These are phyloP conservation scores for Talaromyces trachyspermus DNA, from an alignment of 495 filamentous ascomycete genomes.

Conservation along the genomic window DNA sequence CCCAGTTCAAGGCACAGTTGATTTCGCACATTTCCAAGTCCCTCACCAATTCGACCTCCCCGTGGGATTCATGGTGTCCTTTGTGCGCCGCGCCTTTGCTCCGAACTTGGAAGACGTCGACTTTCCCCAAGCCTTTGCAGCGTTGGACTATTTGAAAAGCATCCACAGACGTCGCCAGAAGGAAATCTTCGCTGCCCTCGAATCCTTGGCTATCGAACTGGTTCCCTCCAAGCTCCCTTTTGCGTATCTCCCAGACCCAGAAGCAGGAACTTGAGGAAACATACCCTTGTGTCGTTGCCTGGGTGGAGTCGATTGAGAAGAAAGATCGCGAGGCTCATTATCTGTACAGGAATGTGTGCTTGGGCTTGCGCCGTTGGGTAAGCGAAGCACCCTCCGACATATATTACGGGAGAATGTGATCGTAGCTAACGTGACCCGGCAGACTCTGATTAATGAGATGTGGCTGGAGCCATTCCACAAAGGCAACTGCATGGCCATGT, in stretches of 20 bases:
- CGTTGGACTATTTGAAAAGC: constrained; percentile 64
- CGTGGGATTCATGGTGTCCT: constrained; percentile 57
- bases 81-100: constrained; percentile 57
- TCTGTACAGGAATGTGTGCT: constrained; percentile 58
- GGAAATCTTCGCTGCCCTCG: constrained; percentile 43
- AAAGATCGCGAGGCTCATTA: constrained; percentile 53
- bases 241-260: constrained; percentile 24
- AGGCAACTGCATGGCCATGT: constrained; percentile 64
- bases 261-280: constrained; percentile 33
- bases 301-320: constrained; percentile 45
- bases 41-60: constrained; percentile 61
- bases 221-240: constrained; percentile 9
- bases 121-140: constrained; percentile 65
- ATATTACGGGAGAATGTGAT: too few relatives aligned
- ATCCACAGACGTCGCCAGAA: constrained; percentile 58
- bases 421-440: background rate
- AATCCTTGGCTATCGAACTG: constrained; percentile 35
- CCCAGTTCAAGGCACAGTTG: constrained; percentile 55
- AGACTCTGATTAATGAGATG: constrained; percentile 68
- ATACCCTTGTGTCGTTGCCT: constrained; percentile 45
- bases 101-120: constrained; percentile 51
- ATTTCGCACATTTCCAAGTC: constrained; percentile 56
- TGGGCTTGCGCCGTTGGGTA: constrained; percentile 66
- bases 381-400: too few relatives aligned
- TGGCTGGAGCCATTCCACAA: constrained; percentile 57